Conservation (phyloP, 805 yeast genomes). For the Isabelozyma heimii region DNA sequence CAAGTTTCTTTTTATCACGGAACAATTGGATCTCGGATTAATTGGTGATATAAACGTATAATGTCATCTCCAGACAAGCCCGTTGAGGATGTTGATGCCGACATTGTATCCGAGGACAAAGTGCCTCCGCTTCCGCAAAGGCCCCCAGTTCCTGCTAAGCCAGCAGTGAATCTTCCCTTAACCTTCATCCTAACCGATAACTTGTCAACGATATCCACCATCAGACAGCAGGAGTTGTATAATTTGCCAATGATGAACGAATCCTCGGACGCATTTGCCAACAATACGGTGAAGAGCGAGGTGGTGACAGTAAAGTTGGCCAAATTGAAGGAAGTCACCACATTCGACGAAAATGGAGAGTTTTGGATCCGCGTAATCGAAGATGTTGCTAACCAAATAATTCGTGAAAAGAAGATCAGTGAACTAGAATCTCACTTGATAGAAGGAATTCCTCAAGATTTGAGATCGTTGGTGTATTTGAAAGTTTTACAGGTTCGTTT, state of each 20-base stretch:
- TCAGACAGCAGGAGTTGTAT: conserved; percentile 23
- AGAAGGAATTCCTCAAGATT: conserved; percentile 27
- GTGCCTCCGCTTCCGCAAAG: not conserved
- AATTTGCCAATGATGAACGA: conserved; percentile 24
- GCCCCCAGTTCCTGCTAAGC: not conserved
- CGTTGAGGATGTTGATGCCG: not conserved
- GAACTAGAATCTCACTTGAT: conserved; percentile 20
- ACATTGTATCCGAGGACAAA: not conserved
- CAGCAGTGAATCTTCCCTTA: not conserved
- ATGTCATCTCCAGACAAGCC: not conserved
- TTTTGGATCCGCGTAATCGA: conserved; percentile 1
- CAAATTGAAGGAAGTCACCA: not conserved
- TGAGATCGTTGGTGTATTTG: conserved; percentile 31
- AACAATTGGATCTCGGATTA: not conserved
- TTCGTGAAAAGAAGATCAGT: conserved; percentile 3
- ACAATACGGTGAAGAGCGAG: conserved; percentile 6
- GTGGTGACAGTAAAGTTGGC: conserved; percentile 4
- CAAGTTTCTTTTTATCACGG: not conserved
- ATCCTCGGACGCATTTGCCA: conserved; percentile 20
- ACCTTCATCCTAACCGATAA: conserved; percentile 14
- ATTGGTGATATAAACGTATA: not conserved
- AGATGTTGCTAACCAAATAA: conserved; percentile 8
- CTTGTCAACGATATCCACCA: conserved; percentile 18
- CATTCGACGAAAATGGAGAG: conserved; percentile 1
- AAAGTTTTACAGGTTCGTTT: conserved; percentile 29